A percentile compares a stretch with the other conserved stretches of the same genome.
phyloP scores from a whole-genome alignment of 2,329 filamentous ascomycete species.

The Xenoacremonium recifei region DNA sequence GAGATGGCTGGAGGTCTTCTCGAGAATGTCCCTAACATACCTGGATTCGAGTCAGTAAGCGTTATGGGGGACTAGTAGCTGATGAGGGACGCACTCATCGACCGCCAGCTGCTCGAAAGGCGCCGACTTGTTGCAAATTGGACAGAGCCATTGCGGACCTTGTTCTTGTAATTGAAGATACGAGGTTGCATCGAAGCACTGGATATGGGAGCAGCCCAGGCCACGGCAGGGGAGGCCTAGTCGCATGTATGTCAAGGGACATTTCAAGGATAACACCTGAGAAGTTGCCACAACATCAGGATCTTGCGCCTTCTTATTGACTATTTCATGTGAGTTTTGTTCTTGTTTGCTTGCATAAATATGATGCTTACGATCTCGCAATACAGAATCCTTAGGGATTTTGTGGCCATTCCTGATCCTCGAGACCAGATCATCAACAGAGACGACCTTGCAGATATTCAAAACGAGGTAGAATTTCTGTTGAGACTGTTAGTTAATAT shows the following conservation, averaged over 20 bases:
- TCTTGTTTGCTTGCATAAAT: not conserved
- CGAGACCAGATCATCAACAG: conserved; percentile 69
- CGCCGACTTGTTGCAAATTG: conserved; percentile 82
- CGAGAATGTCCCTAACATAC: conserved; percentile 85
- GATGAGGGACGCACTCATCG: conserved; percentile 65
- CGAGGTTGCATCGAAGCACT: conserved; percentile 91
- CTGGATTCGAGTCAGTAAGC: conserved; percentile 38
- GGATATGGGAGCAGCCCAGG: conserved; percentile 78
- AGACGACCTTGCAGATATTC: conserved; percentile 72
- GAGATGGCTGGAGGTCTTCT: conserved; percentile 64
- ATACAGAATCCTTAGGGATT: conserved; percentile 77
- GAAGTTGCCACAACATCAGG: conserved; percentile 88
- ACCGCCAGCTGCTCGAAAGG: conserved; percentile 81
- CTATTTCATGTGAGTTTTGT: conserved; percentile 43
- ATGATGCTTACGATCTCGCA: conserved; percentile 75
- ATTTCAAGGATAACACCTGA: conserved; percentile 85
- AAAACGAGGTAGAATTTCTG: conserved; percentile 73
- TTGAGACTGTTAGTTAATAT: conserved; percentile 14
- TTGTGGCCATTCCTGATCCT: conserved; percentile 64
- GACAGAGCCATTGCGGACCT: conserved; percentile 94
- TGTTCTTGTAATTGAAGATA: conserved; percentile 95
- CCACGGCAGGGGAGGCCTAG: conserved; percentile 80
- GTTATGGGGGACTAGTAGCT: not conserved
- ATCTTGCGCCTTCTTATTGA: conserved; percentile 78
- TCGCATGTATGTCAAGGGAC: conserved; percentile 83